Base-by-base conservation (phyloP, 805 yeast genomes). In the Ogataea pilisensis region DNA sequence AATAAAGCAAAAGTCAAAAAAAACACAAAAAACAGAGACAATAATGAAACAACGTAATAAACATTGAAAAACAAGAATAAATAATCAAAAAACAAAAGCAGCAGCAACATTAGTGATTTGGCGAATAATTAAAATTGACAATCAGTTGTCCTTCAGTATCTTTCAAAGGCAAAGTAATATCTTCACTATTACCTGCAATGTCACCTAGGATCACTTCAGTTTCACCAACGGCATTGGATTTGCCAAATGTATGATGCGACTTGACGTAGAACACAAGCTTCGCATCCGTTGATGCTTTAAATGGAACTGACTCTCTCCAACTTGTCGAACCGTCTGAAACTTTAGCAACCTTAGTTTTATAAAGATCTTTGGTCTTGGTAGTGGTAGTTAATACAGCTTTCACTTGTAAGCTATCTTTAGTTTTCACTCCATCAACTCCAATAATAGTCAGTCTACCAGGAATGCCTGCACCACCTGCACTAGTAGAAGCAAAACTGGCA, bases 161-260 rank as follows among this genome's bases (percentile, higher is more conserved):
- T 6, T 65, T 69, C 24, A 67, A 47, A 30, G 67, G 55, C 42
- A 73, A 48, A 0, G 57, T 50, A 20, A 76, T 42, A 33, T 72
- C 72, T 17, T 73, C 73, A 17, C 63, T 59, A 25, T 61, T 66
- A 47, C 76, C 77, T 34, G 67, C 50, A n/a, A 65, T 71, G 14
- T 81, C 81, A 31, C 64, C 54, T 46, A 85, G 64, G 11, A 65
- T 61, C 24, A 87, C 52, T 29, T 75, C 68, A 8, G 78, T 79
- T 35, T 69, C 69, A 11, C 84, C 95, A 31, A 88, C 41, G 42
- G 77, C 85, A 21, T 68, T 66, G 50, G 77, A 82, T 55, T 82
- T 80, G 29, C 95, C 89, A 51, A 90, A 73, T 2, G 78, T 73
- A 58, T 85, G 93, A 54, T 77, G 84, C 26, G 80, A 78, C 31